phyloP scores from a whole-genome alignment of 306 rosid species.

The Acacia crassicarpa region DNA sequence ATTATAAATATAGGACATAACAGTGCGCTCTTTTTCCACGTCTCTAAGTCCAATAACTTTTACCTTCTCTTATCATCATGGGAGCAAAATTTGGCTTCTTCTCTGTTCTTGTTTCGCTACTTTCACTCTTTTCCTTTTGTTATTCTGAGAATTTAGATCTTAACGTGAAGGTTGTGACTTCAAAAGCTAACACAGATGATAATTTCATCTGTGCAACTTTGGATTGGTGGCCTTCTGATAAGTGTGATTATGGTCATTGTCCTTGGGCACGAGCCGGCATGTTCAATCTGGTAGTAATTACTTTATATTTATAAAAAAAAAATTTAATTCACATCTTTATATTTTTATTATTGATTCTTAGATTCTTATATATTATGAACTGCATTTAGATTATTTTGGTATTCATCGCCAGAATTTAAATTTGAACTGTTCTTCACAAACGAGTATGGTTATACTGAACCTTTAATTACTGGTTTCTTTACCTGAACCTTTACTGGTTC shows the following conservation, averaged over 20 bases:
- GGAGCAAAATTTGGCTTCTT: slow-evolving; percentile 9
- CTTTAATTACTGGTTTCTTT: not conserved
- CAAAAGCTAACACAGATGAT: slow-evolving; percentile 50
- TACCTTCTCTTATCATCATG: slow-evolving; percentile 19
- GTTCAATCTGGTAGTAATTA: slow-evolving; percentile 41
- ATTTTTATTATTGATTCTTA: not conserved
- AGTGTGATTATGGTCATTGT: slow-evolving; percentile 61
- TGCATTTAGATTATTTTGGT: not conserved
- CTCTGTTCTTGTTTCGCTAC: slow-evolving; percentile 13
- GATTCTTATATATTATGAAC: not conserved
- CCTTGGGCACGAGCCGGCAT: slow-evolving; percentile 60
- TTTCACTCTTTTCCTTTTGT: slow-evolving; percentile 8
- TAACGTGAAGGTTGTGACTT: slow-evolving; percentile 39
- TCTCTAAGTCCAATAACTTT: not conserved
- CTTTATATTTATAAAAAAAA: not conserved
- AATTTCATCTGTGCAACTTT: slow-evolving; percentile 68
- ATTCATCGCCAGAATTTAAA: not conserved
- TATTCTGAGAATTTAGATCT: slow-evolving; percentile 40
- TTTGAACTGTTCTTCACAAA: not conserved
- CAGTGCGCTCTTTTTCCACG: not conserved
- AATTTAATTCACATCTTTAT: not conserved
- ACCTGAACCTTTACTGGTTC: not conserved
- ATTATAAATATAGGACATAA: not conserved
- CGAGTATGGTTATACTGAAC: not conserved
- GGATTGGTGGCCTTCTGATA: slow-evolving; percentile 71